A percentile compares a stretch with the other conserved stretches of the same genome.
Evolutionary conservation across 805 yeast species (phyloP).

Genomic region (Starmerella geochares): DNA sequence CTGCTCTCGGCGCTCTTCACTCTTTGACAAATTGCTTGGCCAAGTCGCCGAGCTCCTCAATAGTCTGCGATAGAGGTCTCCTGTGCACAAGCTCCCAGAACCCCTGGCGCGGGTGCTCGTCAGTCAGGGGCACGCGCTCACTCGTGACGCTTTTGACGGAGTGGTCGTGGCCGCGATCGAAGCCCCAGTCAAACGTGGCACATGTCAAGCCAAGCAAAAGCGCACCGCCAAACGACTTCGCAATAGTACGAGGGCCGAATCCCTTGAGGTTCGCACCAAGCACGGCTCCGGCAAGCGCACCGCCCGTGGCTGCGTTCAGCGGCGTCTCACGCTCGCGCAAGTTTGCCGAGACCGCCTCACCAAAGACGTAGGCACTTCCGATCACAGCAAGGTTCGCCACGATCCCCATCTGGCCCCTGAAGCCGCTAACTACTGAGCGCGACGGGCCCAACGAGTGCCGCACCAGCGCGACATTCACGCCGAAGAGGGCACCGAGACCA

Average conservation of each 20-base stretch:
- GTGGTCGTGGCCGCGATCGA: constrained; percentile 28
- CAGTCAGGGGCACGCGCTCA: constrained; percentile 33
- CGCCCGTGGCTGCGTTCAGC: constrained; percentile 45
- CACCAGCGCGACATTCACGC: constrained; percentile 41
- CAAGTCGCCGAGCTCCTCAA: constrained; percentile 54
- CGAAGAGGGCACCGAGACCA: constrained; percentile 39
- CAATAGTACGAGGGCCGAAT: constrained; percentile 27
- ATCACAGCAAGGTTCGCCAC: constrained; percentile 36
- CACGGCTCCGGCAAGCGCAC: constrained; percentile 39
- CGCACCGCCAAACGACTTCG: constrained; percentile 41
- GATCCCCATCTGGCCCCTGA: constrained; percentile 26
- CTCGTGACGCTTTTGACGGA: constrained; percentile 26
- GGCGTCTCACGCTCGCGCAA: constrained; percentile 55
- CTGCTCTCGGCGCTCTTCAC: no score
- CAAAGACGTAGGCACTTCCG: constrained; percentile 40
- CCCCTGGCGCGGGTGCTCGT: constrained; percentile 39
- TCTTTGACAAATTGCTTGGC: constrained; percentile 27
- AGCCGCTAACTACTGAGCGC: constrained; percentile 28
- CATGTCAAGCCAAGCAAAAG: constrained; percentile 37
- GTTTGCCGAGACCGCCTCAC: constrained; percentile 43
- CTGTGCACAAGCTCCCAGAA: constrained; percentile 77
- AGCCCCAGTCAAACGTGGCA: constrained; percentile 35
- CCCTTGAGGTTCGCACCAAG: constrained; percentile 32
- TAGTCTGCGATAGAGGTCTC: constrained; percentile 71
- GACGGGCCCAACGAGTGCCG: constrained; percentile 29